Evolutionary conservation across 2,329 filamentous ascomycete species (phyloP).

Genomic region (Lecanosticta acicola): DNA sequence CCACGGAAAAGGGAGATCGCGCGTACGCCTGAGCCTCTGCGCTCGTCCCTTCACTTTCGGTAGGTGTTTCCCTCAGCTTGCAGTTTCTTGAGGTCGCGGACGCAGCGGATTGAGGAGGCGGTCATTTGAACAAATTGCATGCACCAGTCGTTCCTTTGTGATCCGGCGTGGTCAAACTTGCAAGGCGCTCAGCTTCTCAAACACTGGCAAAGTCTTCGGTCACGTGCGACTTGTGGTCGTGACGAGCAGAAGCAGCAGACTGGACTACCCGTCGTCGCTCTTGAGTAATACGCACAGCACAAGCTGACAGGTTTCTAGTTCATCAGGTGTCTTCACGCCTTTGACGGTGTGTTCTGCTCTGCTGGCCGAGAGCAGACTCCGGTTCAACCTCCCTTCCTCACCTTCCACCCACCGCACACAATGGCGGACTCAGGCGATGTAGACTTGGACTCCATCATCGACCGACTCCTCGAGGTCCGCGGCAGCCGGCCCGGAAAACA

Average conservation of each 20-base stretch:
- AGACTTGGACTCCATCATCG: constrained; percentile 99
- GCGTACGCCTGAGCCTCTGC: constrained; percentile 26
- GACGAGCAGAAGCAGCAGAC: neutral
- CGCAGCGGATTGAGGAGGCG: too few relatives aligned
- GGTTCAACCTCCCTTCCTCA: constrained; percentile 7
- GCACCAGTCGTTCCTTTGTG: too few relatives aligned
- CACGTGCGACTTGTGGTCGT: constrained; percentile 8
- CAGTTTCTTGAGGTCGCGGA: neutral
- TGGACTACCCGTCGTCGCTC: too few relatives aligned
- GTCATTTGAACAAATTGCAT: too few relatives aligned
- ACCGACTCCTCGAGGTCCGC: constrained; percentile 92
- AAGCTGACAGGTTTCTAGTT: constrained; percentile 17
- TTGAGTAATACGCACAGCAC: neutral
- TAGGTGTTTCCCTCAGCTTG: constrained; percentile 16
- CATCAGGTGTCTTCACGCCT: constrained; percentile 12
- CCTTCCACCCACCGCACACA: constrained; percentile 28
- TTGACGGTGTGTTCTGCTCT: constrained; percentile 10
- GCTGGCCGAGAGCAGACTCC: constrained; percentile 21
- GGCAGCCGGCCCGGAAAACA: constrained; percentile 98
- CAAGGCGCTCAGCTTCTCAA: too few relatives aligned
- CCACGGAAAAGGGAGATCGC: constrained; percentile 12
- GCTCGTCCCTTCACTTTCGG: constrained; percentile 28
- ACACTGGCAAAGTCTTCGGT: constrained; percentile 6
- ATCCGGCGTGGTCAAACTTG: too few relatives aligned
- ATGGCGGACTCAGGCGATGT: constrained; percentile 83